These are phyloP conservation scores for Sugiyamaella novakii DNA, from an alignment of 1,139 yeast species.

Conservation along the genomic window DNA sequence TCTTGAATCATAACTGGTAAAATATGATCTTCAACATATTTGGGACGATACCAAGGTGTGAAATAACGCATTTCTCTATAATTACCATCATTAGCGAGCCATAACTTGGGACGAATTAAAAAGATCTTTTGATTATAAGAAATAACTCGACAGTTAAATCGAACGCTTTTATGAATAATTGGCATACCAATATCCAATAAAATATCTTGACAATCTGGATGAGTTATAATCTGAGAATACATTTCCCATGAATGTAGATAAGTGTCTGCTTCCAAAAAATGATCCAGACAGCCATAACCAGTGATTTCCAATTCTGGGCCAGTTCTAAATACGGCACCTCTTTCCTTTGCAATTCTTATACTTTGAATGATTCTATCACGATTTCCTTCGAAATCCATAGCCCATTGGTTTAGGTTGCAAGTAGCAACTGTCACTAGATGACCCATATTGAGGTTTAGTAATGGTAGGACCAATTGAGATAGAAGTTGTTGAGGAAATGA, in stretches of 20 bases:
- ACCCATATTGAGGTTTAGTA: too few species aligned
- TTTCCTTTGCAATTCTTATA: slow-evolving; percentile 70
- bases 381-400: slow-evolving; percentile 96
- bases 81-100: slow-evolving; percentile 96
- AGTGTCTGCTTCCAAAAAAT: slow-evolving; percentile 86
- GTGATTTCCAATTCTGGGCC: slow-evolving; percentile 97
- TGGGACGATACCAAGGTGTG: slow-evolving; percentile 87
- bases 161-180: slow-evolving; percentile 77
- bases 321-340: slow-evolving; percentile 80
- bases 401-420: slow-evolving; percentile 92
- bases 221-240: slow-evolving; percentile 70
- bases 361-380: slow-evolving; percentile 85
- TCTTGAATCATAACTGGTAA: slow-evolving; percentile 68
- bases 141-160: slow-evolving; percentile 87
- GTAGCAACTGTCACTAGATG: slow-evolving; percentile 60
- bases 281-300: slow-evolving; percentile 92
- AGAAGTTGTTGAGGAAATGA: not conserved
- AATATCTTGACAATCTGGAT: slow-evolving; percentile 70
- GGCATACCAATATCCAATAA: slow-evolving; percentile 95
- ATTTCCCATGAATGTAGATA: slow-evolving; percentile 94
- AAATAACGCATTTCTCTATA: slow-evolving; percentile 97
- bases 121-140: slow-evolving; percentile 78
- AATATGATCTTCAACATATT: slow-evolving; percentile 67
- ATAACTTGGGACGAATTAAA: slow-evolving; percentile 86
- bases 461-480: too few species aligned